Evolutionary conservation across 2,329 filamentous ascomycete species (phyloP).

Genomic region (Ramularia endophylla): DNA sequence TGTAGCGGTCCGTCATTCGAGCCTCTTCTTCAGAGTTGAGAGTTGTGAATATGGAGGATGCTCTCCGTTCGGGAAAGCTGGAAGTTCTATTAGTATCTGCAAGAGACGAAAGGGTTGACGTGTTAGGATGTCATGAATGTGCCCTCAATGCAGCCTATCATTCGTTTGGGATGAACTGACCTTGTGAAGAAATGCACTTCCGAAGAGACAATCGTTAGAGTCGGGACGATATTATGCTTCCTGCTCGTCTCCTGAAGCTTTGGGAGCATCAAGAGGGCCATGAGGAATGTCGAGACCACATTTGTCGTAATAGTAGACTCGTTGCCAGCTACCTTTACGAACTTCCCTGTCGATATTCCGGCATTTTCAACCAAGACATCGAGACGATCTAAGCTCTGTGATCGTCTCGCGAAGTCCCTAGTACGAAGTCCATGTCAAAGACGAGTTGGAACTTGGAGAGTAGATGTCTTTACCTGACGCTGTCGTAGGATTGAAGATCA

Average conservation of each 20-base stretch:
- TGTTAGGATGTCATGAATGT: too few species aligned
- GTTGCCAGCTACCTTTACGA: slow-evolving; percentile 35
- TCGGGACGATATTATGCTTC: slow-evolving; percentile 31
- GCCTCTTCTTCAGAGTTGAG: slow-evolving; percentile 34
- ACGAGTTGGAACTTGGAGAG: too few species aligned
- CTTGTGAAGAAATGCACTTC: slow-evolving; percentile 38
- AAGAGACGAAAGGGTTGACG: too few species aligned
- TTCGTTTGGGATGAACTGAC: slow-evolving; percentile 24
- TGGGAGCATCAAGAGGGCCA: slow-evolving; percentile 47
- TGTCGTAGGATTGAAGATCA: slow-evolving; percentile 37
- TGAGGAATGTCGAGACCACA: slow-evolving; percentile 47
- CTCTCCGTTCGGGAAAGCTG: slow-evolving; percentile 31
- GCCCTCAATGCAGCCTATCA: too few species aligned
- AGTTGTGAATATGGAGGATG: slow-evolving; percentile 31
- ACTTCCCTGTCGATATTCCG: slow-evolving; percentile 34
- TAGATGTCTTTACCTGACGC: slow-evolving; percentile 21
- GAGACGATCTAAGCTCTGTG: slow-evolving; percentile 28
- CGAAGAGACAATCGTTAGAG: slow-evolving; percentile 36
- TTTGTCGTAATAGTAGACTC: slow-evolving; percentile 50
- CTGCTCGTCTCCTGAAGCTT: slow-evolving; percentile 40
- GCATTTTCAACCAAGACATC: slow-evolving; percentile 37
- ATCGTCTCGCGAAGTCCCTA: slow-evolving; percentile 29
- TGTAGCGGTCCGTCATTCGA: slow-evolving; percentile 40
- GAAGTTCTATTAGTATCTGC: too few species aligned
- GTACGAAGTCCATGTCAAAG: too few species aligned